These are phyloP conservation scores for Aspergillus quadricinctus DNA, from an alignment of 2,329 filamentous ascomycete genomes.

Conservation along the genomic window DNA sequence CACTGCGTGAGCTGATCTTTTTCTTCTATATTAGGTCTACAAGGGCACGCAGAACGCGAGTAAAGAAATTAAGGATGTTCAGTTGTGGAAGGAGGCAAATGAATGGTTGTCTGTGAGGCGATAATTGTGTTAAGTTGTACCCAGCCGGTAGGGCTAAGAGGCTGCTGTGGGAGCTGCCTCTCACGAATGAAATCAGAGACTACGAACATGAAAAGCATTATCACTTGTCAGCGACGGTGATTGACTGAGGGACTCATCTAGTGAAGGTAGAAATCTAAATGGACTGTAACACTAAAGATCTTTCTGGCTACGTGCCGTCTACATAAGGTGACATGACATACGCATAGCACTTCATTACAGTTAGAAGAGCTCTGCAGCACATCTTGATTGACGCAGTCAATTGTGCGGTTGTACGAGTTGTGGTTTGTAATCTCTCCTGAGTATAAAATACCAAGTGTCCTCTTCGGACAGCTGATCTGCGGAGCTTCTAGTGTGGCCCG, in stretches of 20 bases:
- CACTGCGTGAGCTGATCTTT: background rate
- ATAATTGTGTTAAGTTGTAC: slow-evolving; percentile 16
- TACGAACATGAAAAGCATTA: background rate
- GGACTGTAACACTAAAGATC: background rate
- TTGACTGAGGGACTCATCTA: background rate
- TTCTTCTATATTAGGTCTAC: slow-evolving; percentile 44
- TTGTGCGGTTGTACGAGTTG: background rate
- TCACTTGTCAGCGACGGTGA: background rate
- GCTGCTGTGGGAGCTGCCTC: background rate
- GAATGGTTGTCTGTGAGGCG: slow-evolving; percentile 50
- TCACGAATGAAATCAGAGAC: background rate
- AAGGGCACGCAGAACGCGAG: slow-evolving; percentile 54
- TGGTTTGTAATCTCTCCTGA: background rate
- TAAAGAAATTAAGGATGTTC: slow-evolving; percentile 48
- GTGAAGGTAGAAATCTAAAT: slow-evolving; percentile 4
- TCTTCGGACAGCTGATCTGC: slow-evolving; percentile 20
- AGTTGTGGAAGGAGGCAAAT: slow-evolving; percentile 57
- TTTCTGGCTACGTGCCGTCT: background rate
- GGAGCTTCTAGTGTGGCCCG: background rate
- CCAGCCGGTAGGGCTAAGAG: background rate
- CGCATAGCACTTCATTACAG: background rate
- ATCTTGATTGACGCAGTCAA: background rate
- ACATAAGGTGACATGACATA: background rate
- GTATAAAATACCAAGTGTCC: slow-evolving; percentile 29
- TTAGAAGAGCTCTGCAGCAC: background rate